Percentiles rank a stretch among this genome's conserved stretches.
Evolutionary conservation across 2,329 filamentous ascomycete species (phyloP).

Genomic region (Dactylella cylindrospora): DNA sequence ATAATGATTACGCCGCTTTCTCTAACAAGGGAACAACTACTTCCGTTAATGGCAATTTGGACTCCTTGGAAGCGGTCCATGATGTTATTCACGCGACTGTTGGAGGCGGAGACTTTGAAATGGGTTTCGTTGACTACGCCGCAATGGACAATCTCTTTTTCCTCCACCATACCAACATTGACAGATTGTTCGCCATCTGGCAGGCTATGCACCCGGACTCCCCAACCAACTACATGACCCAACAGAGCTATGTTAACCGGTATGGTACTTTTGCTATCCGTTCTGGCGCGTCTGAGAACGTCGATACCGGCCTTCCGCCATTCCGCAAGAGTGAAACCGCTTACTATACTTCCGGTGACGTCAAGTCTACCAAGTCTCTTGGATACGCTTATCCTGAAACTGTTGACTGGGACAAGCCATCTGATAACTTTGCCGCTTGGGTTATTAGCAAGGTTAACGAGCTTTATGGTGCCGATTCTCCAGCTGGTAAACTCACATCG

Average conservation of each 20-base stretch:
- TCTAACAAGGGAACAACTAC: slow-evolving; percentile 62
- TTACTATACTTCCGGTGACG: slow-evolving; percentile 45
- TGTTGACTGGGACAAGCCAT: slow-evolving; percentile 49
- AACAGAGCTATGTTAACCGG: slow-evolving; percentile 1
- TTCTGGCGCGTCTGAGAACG: slow-evolving; percentile 29
- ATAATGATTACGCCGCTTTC: slow-evolving; percentile 69
- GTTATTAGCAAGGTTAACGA: slow-evolving; percentile 23
- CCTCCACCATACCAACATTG: slow-evolving; percentile 73
- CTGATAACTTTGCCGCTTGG: slow-evolving; percentile 20
- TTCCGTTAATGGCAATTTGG: slow-evolving; percentile 49
- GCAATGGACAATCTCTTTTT: slow-evolving; percentile 78
- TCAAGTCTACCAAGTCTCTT: slow-evolving; percentile 58
- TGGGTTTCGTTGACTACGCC: slow-evolving; percentile 68
- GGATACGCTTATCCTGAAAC: slow-evolving; percentile 76
- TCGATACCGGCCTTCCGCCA: slow-evolving; percentile 45
- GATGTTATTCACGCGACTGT: slow-evolving; percentile 60
- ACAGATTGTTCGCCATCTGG: slow-evolving; percentile 75
- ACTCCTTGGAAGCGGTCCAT: slow-evolving; percentile 68
- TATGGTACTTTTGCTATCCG: slow-evolving; percentile 29
- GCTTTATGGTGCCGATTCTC: slow-evolving; percentile 14
- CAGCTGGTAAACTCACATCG: slow-evolving; percentile 36
- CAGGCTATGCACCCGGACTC: slow-evolving; percentile 66
- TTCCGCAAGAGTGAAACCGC: slow-evolving; percentile 44
- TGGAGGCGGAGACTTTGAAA: slow-evolving; percentile 40
- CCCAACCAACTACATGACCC: neutral